These are phyloP conservation scores for Trichothecium roseum DNA, from an alignment of 2,329 filamentous ascomycete genomes.

Conservation along the genomic window DNA sequence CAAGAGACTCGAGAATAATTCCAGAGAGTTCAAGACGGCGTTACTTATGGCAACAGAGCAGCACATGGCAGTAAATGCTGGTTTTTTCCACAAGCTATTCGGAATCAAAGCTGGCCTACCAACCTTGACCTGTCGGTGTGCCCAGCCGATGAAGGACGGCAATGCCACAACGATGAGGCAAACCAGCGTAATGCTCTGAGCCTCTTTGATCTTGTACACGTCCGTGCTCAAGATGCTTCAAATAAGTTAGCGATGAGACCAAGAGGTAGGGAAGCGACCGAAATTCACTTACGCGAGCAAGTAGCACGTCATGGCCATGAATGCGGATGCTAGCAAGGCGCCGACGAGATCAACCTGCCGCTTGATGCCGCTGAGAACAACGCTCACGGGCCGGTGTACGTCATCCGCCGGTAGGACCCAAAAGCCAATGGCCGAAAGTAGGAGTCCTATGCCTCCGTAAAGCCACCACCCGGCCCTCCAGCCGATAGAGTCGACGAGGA, in stretches of 20 bases:
- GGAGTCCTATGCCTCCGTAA: conserved; percentile 21
- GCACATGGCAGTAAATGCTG: conserved; percentile 44
- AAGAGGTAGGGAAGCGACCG: neutral
- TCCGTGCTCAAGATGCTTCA: conserved; percentile 24
- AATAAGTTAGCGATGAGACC: conserved; percentile 3
- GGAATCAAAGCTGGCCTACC: conserved; percentile 47
- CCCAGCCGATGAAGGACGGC: conserved; percentile 43
- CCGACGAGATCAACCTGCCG: conserved; percentile 45
- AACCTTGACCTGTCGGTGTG: conserved; percentile 32
- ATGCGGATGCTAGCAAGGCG: conserved; percentile 31
- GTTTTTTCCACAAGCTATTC: conserved; percentile 50
- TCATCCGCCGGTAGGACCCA: conserved; percentile 21
- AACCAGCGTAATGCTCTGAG: conserved; percentile 34
- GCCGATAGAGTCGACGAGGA: conserved; percentile 33
- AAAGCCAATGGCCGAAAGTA: conserved; percentile 22
- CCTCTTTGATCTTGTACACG: conserved; percentile 27
- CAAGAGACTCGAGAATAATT: conserved; percentile 38
- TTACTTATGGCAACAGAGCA: conserved; percentile 34
- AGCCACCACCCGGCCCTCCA: conserved; percentile 39
- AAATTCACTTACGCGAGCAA: conserved; percentile 36
- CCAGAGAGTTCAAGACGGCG: conserved; percentile 34
- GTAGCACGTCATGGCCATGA: conserved; percentile 39
- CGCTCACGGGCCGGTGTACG: too few relatives aligned
- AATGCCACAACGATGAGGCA: conserved; percentile 29
- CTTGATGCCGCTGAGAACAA: too few relatives aligned